Conservation (phyloP, 164 flowering plant genomes). For the Kingdonia uniflora region DNA sequence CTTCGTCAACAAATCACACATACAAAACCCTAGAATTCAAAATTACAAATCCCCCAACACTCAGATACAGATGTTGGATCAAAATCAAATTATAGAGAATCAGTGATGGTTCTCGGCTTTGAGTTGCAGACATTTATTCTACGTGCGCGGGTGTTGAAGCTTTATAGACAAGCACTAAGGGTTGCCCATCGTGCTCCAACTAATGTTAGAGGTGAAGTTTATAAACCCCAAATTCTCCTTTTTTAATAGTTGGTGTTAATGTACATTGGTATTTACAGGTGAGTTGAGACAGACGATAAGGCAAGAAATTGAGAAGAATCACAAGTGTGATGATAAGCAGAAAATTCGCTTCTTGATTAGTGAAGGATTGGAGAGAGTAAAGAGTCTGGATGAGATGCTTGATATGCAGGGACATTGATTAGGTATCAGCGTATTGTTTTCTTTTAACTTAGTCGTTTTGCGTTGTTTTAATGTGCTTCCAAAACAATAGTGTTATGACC, state of each 20-base stretch:
- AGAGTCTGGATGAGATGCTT: conserved; percentile 69
- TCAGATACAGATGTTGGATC: too few species aligned
- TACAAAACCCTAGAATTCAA: too few species aligned
- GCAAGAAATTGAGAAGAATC: conserved; percentile 71
- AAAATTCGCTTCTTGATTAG: conserved; percentile 66
- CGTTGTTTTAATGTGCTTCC: too few species aligned
- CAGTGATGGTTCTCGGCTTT: conserved; percentile 39
- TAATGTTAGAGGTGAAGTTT: conserved; percentile 48
- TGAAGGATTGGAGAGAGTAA: conserved; percentile 67
- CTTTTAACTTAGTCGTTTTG: too few species aligned
- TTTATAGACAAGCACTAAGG: conserved; percentile 74
- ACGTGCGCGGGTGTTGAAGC: conserved; percentile 77
- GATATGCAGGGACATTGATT: conserved; percentile 68
- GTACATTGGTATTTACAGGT: conserved; percentile 28
- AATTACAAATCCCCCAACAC: too few species aligned
- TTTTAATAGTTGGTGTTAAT: too few species aligned
- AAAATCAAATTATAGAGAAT: conserved; percentile 2
- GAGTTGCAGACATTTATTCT: conserved; percentile 70
- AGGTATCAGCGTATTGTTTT: too few species aligned
- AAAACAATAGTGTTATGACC: too few species aligned
- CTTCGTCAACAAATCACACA: too few species aligned
- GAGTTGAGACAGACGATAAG: conserved; percentile 57
- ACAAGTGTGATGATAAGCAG: conserved; percentile 58
- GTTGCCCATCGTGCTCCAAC: conserved; percentile 57
- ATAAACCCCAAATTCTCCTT: neutral